These are phyloP conservation scores for Annulohypoxylon stygium DNA, from an alignment of 495 filamentous ascomycete genomes.

Conservation along the genomic window DNA sequence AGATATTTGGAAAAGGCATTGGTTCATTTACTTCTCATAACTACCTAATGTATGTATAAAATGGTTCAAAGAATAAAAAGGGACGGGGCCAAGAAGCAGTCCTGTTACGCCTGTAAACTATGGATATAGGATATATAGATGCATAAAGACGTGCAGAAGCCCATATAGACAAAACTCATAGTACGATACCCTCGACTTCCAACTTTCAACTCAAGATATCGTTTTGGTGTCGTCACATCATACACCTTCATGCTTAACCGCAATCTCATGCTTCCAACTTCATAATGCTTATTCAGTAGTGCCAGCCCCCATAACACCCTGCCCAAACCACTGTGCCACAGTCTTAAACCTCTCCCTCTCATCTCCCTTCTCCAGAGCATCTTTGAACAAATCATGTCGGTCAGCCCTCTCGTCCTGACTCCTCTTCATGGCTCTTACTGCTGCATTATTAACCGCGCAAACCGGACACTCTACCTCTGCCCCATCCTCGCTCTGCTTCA, in stretches of 20 bases:
- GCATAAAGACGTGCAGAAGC: conserved; percentile 9
- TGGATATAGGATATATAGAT: conserved; percentile 5
- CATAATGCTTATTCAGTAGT: conserved; percentile 49
- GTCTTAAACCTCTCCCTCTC: conserved; percentile 91
- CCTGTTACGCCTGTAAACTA: conserved; percentile 9
- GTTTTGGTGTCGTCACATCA: conserved; percentile 12
- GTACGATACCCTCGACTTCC: conserved; percentile 15
- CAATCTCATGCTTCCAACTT: background rate
- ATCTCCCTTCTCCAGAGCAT: conserved; percentile 79
- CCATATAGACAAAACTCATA: conserved; percentile 13
- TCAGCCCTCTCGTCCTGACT: conserved; percentile 90
- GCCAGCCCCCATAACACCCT: conserved; percentile 82
- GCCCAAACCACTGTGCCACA: conserved; percentile 92
- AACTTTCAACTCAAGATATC: background rate
- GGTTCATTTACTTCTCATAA: background rate
- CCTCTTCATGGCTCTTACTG: conserved; percentile 84
- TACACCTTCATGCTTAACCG: conserved; percentile 6
- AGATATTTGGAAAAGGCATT: background rate
- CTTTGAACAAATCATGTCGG: conserved; percentile 89
- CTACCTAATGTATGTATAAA: background rate
- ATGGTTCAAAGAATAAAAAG: background rate
- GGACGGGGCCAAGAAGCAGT: background rate
- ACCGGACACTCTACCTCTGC: conserved; percentile 83
- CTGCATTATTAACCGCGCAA: conserved; percentile 85
- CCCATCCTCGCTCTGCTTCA: conserved; percentile 64